Conservation (phyloP, 179 eudicot species). For the Sideroxylon spinosum region DNA sequence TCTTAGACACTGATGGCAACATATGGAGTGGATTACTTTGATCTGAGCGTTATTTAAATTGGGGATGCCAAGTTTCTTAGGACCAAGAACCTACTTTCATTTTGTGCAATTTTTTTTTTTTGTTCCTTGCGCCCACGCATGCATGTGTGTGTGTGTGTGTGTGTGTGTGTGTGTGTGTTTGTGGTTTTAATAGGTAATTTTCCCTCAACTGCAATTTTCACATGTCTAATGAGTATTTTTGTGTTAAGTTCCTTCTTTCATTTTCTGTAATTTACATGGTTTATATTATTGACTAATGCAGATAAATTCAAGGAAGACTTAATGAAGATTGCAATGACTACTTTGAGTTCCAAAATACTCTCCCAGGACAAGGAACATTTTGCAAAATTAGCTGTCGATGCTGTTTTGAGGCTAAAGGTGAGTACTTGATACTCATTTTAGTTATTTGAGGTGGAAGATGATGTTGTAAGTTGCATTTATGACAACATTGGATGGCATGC, state of each 20-base stretch:
- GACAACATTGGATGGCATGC: background rate
- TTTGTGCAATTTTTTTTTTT: background rate
- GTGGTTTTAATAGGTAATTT: background rate
- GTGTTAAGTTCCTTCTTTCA: background rate
- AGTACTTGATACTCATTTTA: conserved; percentile 15
- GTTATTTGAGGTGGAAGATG: background rate
- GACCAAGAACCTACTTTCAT: background rate
- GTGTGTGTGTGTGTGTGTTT: background rate
- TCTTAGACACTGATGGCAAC: background rate
- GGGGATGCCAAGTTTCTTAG: background rate
- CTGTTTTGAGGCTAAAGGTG: conserved; percentile 96
- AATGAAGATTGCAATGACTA: conserved; percentile 96
- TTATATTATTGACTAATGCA: conserved; percentile 33
- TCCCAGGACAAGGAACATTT: conserved; percentile 97
- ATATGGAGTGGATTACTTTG: conserved; percentile 3
- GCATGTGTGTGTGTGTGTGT: background rate
- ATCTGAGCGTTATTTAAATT: conserved; percentile 8
- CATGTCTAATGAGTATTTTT: background rate
- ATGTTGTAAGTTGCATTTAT: background rate
- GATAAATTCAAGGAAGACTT: conserved; percentile 88
- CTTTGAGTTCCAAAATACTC: conserved; percentile 91
- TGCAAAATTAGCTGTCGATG: conserved; percentile 91
- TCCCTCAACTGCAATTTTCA: background rate
- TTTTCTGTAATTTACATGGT: background rate
- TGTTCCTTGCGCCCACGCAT: too few species aligned